Evolutionary conservation across 345 rosid genomes (phyloP), one percentile per base, ranked within the genome.

Genomic region (Salix koriyanagi): DNA sequence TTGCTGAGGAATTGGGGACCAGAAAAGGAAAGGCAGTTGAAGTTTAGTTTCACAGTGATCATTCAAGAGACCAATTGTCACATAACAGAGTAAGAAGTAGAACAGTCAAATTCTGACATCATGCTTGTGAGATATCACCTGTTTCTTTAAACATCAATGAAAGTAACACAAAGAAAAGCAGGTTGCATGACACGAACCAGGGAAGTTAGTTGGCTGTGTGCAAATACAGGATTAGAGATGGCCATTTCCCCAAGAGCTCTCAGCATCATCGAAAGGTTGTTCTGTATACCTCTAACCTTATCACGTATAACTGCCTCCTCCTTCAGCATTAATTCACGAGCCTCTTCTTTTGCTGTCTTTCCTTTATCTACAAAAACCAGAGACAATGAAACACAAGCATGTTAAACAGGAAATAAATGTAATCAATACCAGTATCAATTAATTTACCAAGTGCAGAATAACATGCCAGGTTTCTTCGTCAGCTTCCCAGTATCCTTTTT

Each of bases 311-410:
- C 82, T 64, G 91, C 91, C 89, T 96, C 99, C 84, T 93, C 99
- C 85, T 83, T 89, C 70, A 96, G 98, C 91, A 96, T 76, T 81
- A 90, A 76, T 76, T 93, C 97, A 11, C 97, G 93, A 64, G 96
- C 99, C 84, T 93, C 99, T 85, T 93, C 98, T 82, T 96, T 96
- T 67, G 97, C 90, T 7, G 93, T 91, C 88, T 89, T 96, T 73
- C 87, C 97, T 80, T 96, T 96, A 74, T 93, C 99, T 96, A 77
- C 26, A 72, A 34, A 73, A 76, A 80, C 44, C 41, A 69, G 85
- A 60, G 56, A 67, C 75, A 48, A 72, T 42, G 13, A 70, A 74
- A 61, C 30, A 11, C 65, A 77, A 65, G 69, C 69, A 60, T 42
- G 39, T 39, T 15, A 69, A 23, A 73, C 46, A 46, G 9, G 18